Base-by-base conservation (phyloP, 2,329 filamentous ascomycete genomes). In the Pseudogymnoascus sp. region DNA sequence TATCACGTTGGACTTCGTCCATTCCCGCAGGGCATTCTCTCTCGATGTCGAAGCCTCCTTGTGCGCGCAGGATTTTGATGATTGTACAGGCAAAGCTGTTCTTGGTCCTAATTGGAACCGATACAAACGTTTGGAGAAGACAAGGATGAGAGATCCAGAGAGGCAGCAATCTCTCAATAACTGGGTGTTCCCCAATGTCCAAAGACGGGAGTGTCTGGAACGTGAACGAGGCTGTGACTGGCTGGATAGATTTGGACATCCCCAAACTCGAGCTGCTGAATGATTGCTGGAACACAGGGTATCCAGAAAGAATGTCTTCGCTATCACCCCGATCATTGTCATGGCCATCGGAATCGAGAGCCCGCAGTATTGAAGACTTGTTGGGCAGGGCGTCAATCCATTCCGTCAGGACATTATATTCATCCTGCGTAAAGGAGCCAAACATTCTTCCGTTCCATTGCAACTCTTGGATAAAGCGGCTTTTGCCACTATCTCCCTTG, bases 401-500 rank as follows among this genome's bases (percentile, higher is more conserved):
- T 7, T 63, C 59, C 58, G 66, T 67, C 6, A 78, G 63, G 2
- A 70, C 63, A 12, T 70, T 68, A 16, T 74, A 69, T 64, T 81
- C 78, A 9, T 66, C 67, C 14, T 75, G 65, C 1, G 77, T 80
- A 65, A 81, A 81, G 18, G 76, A 71, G 1, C 78, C 78, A 64
- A 78, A 81, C 78, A 80, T 80, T 43, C 71, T 74, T 4, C 78
- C 78, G 22, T 73, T 72, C 77, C 77, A 80, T 1, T 64, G 68
- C 6, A 80, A 65, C 65, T 77, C 76, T 39, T 70, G 72, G 1
- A 79, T 65, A 2, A 80, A 69, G 20, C 65, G 70, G 61, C 77
- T 80, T 34, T 72, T 71, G 1, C 65, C 57, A 59, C 75, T 75
- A 37, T 73, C 66, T 4, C 77, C 77, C 39, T 68, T 70, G 41